Conservation (phyloP, 225 moss, liverwort and hornwort genomes). For the Bryum argenteum region DNA sequence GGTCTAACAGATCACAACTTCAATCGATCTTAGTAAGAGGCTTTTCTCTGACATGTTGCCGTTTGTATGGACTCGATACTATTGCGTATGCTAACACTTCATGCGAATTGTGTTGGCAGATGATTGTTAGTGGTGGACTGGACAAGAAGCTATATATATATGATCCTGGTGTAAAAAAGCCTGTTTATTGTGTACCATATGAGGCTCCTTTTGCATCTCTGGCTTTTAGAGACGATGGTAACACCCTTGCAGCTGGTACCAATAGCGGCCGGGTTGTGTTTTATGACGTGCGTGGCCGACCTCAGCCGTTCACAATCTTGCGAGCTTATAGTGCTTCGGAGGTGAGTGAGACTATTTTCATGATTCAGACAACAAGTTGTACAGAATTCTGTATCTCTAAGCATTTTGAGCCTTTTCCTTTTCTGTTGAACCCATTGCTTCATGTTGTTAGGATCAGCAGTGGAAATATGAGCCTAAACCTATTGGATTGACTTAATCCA, state of each 20-base stretch:
- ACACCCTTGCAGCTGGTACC: constrained; percentile 84
- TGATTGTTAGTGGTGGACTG: constrained; percentile 86
- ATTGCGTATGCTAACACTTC: constrained; percentile 22
- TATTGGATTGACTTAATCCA: background rate
- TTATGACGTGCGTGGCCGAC: constrained; percentile 86
- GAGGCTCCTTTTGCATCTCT: constrained; percentile 90
- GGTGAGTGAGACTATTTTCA: constrained; percentile 39
- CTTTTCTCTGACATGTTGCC: constrained; percentile 1
- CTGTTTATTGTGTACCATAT: constrained; percentile 82
- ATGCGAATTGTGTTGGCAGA: constrained; percentile 49
- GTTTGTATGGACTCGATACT: background rate
- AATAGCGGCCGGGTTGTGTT: constrained; percentile 95
- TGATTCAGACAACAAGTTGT: constrained; percentile 11
- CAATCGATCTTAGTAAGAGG: background rate
- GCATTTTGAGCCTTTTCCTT: constrained; percentile 1
- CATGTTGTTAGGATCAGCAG: background rate
- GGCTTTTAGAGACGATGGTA: constrained; percentile 86
- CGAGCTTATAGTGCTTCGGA: constrained; percentile 84
- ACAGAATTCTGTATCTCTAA: background rate
- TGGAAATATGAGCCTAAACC: constrained; percentile 4
- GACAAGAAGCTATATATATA: constrained; percentile 93
- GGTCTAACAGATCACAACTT: background rate
- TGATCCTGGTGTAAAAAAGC: constrained; percentile 81
- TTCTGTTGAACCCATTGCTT: constrained; percentile 7
- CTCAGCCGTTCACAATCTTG: constrained; percentile 88